phyloP scores from a whole-genome alignment of 345 rosid genomes.

The Melaleuca quinquenervia region DNA sequence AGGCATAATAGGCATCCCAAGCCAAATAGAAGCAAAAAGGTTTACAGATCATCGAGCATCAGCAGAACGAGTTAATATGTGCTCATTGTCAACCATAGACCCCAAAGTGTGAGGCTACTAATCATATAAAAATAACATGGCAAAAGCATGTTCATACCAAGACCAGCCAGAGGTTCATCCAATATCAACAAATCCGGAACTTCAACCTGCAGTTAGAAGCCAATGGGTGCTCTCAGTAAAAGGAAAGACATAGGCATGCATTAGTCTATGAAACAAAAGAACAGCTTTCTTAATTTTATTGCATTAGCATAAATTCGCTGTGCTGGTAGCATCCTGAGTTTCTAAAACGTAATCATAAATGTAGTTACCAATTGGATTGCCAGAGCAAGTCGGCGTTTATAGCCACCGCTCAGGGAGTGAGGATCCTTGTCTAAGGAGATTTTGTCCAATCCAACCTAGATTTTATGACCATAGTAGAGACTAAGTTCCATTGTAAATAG shows the following conservation, averaged over 20 bases:
- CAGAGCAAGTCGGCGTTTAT: slow-evolving; percentile 86
- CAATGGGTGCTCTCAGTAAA: background rate
- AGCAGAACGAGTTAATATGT: background rate
- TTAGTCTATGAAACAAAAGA: background rate
- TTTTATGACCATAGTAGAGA: slow-evolving; percentile 5
- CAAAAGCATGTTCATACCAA: slow-evolving; percentile 43
- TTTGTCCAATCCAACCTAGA: slow-evolving; percentile 76
- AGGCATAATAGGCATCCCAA: background rate
- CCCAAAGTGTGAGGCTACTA: background rate
- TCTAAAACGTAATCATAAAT: background rate
- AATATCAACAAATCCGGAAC: slow-evolving; percentile 74
- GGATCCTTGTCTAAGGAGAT: slow-evolving; percentile 81
- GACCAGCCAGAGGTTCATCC: slow-evolving; percentile 98
- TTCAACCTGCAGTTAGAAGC: slow-evolving; percentile 40
- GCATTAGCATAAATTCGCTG: background rate
- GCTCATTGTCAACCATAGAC: background rate
- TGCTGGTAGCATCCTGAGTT: background rate
- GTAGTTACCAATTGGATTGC: slow-evolving; percentile 78
- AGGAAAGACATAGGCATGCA: background rate
- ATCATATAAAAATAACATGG: slow-evolving; percentile 1
- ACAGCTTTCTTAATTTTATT: background rate
- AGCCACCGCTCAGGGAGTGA: slow-evolving; percentile 85
- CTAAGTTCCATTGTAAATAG: background rate
- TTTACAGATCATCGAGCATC: background rate
- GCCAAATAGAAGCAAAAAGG: background rate